phyloP scores from a whole-genome alignment of 176 grass and related monocot genomes.

The Rhynchospora breviuscula region DNA sequence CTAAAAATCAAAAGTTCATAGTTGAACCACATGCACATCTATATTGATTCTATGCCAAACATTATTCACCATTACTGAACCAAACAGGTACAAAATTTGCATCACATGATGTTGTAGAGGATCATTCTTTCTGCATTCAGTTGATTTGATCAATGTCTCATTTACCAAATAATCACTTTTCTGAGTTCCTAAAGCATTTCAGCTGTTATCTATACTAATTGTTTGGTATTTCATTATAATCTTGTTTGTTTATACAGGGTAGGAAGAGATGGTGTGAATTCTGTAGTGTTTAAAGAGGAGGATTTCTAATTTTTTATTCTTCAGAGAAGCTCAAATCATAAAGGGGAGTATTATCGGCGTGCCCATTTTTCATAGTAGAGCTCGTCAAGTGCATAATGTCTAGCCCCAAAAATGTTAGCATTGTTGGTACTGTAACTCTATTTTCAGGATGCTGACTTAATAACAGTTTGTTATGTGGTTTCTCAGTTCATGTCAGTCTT shows the following conservation, averaged over 20 bases:
- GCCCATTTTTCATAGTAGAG: conserved; percentile 13
- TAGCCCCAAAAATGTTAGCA: conserved; percentile 11
- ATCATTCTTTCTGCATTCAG: not conserved
- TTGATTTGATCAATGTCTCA: not conserved
- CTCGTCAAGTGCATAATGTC: conserved; percentile 15
- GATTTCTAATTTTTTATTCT: conserved; percentile 21
- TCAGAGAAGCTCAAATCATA: conserved; percentile 23
- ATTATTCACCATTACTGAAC: not conserved
- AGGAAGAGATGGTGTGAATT: conserved; percentile 14
- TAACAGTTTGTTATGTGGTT: conserved; percentile 17
- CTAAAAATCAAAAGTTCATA: not conserved
- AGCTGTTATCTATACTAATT: not conserved
- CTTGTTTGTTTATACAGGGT: conserved; percentile 17
- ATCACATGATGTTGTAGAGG: not conserved
- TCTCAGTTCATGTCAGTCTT: conserved; percentile 1
- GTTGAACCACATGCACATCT: not conserved
- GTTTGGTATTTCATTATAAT: not conserved
- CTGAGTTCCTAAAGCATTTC: not conserved
- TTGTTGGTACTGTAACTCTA: conserved; percentile 14
- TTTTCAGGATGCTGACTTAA: not conserved
- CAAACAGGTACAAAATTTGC: not conserved
- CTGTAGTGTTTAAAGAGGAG: conserved; percentile 11
- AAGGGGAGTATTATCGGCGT: conserved; percentile 13
- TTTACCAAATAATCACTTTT: not conserved
- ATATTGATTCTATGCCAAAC: not conserved